Evolutionary conservation across 148 eudicot species (phyloP).

Genomic region (Rhododendron mucronatum): DNA sequence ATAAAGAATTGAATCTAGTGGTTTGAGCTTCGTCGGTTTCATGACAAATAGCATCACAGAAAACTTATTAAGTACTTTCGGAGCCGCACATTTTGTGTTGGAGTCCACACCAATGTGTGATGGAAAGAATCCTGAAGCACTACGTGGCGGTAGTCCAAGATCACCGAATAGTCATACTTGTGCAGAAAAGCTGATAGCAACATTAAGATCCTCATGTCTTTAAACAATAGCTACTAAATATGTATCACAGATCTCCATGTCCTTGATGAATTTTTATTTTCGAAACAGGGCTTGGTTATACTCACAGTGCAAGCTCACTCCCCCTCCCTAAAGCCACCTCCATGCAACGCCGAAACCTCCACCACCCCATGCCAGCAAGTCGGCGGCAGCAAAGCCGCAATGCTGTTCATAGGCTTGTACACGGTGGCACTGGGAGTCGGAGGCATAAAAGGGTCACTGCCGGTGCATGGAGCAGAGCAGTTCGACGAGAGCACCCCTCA

Average conservation of each 20-base stretch:
- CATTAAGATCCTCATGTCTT: neutral
- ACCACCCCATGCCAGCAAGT: constrained; percentile 40
- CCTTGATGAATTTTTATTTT: neutral
- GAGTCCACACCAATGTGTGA: too few relatives aligned
- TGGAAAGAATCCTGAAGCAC: neutral
- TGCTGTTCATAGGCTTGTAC: constrained; percentile 77
- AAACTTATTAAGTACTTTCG: too few relatives aligned
- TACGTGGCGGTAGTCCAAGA: too few relatives aligned
- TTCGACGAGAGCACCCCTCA: constrained; percentile 59
- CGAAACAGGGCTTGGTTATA: constrained; percentile 60
- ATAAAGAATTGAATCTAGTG: neutral
- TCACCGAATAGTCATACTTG: too few relatives aligned
- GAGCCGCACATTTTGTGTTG: too few relatives aligned
- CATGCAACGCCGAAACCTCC: constrained; percentile 26
- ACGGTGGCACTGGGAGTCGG: constrained; percentile 75
- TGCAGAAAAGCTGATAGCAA: too few relatives aligned
- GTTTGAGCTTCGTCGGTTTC: too few relatives aligned
- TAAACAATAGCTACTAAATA: too few relatives aligned
- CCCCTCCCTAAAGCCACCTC: constrained; percentile 61
- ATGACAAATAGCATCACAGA: too few relatives aligned
- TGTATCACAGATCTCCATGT: too few relatives aligned
- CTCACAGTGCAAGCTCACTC: constrained; percentile 73
- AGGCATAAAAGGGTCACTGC: constrained; percentile 85
- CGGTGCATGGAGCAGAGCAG: constrained; percentile 90
- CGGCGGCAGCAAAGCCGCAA: constrained; percentile 48